phyloP scores from a whole-genome alignment of 164 flowering plant genomes.

The Protea cynaroides region DNA sequence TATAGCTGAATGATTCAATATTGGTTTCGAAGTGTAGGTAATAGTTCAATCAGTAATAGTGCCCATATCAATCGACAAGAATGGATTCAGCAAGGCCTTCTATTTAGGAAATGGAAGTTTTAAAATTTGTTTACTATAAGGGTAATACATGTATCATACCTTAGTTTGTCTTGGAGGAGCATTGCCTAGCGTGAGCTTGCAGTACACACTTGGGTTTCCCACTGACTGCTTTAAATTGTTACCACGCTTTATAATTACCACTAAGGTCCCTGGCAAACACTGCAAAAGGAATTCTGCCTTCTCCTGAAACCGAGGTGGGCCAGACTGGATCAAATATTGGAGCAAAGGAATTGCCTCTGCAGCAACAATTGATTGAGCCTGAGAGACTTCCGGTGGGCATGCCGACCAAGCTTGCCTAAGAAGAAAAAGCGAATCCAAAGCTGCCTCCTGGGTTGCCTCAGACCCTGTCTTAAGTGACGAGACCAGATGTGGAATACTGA shows the following conservation, averaged over 20 bases:
- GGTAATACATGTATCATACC: conserved; percentile 30
- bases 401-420: conserved; percentile 99
- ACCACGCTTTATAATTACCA: conserved; percentile 85
- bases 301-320: conserved; percentile 97
- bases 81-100: background rate
- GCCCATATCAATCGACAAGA: background rate
- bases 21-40: background rate
- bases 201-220: conserved; percentile 86
- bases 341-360: conserved; percentile 93
- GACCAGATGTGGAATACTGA: conserved; percentile 92
- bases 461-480: conserved; percentile 80
- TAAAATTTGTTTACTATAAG: background rate
- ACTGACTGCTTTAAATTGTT: conserved; percentile 96
- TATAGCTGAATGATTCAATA: background rate
- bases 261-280: conserved; percentile 91
- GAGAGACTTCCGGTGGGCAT: conserved; percentile 92
- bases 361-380: conserved; percentile 91
- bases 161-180: conserved; percentile 74
- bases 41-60: background rate
- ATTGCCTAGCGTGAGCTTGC: conserved; percentile 91
- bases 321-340: conserved; percentile 88
- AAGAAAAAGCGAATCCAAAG: conserved; percentile 84
- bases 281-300: conserved; percentile 91
- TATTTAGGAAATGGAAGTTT: background rate
- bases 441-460: conserved; percentile 96